These are phyloP conservation scores for Amanita muscaria DNA, from an alignment of 768 basidiomycete genomes.

Conservation along the genomic window DNA sequence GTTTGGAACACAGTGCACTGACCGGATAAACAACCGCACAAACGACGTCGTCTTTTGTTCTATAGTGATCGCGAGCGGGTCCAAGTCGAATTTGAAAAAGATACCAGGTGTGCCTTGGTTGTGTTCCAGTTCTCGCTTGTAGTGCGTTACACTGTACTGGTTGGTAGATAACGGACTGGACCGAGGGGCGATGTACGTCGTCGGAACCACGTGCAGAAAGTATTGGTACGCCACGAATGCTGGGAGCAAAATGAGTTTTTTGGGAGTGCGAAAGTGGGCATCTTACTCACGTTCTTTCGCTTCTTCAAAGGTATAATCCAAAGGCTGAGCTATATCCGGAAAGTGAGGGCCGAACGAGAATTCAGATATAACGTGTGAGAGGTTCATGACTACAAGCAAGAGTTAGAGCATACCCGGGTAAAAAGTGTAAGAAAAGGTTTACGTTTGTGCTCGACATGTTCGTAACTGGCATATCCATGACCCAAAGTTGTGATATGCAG, in stretches of 20 bases:
- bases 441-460: conserved; percentile 86
- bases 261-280: conserved; percentile 5
- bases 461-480: conserved; percentile 82
- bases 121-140: conserved; percentile 66
- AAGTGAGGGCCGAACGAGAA: conserved; percentile 97
- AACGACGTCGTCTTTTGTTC: conserved; percentile 84
- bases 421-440: conserved; percentile 18
- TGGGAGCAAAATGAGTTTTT: conserved; percentile 20
- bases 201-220: conserved; percentile 92
- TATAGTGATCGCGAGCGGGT: conserved; percentile 79
- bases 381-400: conserved; percentile 70
- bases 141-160: conserved; percentile 95
- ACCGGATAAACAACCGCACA: conserved; percentile 72
- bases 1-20: conserved; percentile 7
- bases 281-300: conserved; percentile 52
- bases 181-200: conserved; percentile 79
- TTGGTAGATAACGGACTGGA: conserved; percentile 57
- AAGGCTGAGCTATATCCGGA: conserved; percentile 89
- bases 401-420: background rate
- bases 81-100: conserved; percentile 97
- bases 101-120: conserved; percentile 83
- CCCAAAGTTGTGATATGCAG: conserved; percentile 91
- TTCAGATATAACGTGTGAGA: conserved; percentile 93
- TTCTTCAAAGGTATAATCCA: conserved; percentile 83
- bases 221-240: conserved; percentile 91